These are phyloP conservation scores for Yamadazyma olivae DNA, from an alignment of 805 yeast genomes.

Conservation along the genomic window DNA sequence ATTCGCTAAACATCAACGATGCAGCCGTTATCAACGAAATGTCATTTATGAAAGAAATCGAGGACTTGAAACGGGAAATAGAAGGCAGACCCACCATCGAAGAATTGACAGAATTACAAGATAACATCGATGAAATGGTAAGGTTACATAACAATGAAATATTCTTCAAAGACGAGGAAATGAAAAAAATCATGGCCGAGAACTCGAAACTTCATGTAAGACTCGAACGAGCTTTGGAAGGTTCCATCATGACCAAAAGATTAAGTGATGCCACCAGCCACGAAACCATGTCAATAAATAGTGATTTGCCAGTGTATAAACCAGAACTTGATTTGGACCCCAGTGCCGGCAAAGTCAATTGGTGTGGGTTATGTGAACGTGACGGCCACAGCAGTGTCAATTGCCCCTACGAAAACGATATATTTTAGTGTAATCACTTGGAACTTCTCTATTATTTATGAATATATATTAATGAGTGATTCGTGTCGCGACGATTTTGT, in stretches of 20 bases:
- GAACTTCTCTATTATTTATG: no score
- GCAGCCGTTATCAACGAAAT: slow-evolving; percentile 11
- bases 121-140: slow-evolving; percentile 41
- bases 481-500: not conserved
- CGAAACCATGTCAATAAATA: slow-evolving; percentile 7
- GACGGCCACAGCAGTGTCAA: slow-evolving; percentile 85
- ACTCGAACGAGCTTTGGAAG: slow-evolving; percentile 17
- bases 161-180: slow-evolving; percentile 21
- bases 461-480: no score
- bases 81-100: slow-evolving; percentile 39
- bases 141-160: slow-evolving; percentile 34
- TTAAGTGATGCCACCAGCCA: slow-evolving; percentile 9
- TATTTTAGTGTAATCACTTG: no score
- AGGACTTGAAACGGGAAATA: slow-evolving; percentile 28
- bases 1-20: slow-evolving; percentile 12
- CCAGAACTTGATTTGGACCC: slow-evolving; percentile 57
- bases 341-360: slow-evolving; percentile 66
- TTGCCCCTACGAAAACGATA: slow-evolving; percentile 79
- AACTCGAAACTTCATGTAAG: slow-evolving; percentile 21
- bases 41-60: slow-evolving; percentile 17
- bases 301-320: slow-evolving; percentile 44
- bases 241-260: slow-evolving; percentile 4
- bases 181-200: slow-evolving; percentile 18
- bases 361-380: slow-evolving; percentile 94
- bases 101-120: slow-evolving; percentile 42